A percentile compares a stretch with the other conserved stretches of the same genome.
These are phyloP conservation scores for Prasinococcaceae sp. DNA, from an alignment of 139 green algal species.

Conservation along the genomic window DNA sequence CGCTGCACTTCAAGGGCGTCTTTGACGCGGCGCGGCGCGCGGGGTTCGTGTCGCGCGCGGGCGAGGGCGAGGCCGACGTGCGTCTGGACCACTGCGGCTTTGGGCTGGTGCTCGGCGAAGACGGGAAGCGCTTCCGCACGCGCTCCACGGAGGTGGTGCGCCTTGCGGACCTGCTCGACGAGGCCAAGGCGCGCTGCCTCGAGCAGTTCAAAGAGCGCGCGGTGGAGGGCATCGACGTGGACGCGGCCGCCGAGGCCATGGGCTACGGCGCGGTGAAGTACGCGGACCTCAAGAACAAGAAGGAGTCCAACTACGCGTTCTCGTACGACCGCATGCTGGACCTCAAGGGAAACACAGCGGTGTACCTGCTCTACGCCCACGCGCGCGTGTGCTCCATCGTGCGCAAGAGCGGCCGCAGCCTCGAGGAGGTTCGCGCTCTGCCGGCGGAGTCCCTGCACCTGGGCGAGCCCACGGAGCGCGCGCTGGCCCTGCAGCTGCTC, in stretches of 20 bases:
- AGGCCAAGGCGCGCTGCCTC: slow-evolving; percentile 42
- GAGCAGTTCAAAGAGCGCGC: slow-evolving; percentile 11
- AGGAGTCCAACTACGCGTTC: slow-evolving; percentile 90
- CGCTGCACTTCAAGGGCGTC: slow-evolving; percentile 76
- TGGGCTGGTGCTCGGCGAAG: slow-evolving; percentile 87
- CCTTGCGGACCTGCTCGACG: slow-evolving; percentile 89
- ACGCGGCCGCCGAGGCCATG: slow-evolving; percentile 51
- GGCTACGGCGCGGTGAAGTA: slow-evolving; percentile 92
- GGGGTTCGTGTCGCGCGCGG: no score
- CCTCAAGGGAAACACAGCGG: slow-evolving; percentile 89
- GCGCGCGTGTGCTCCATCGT: slow-evolving; percentile 48
- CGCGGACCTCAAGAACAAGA: slow-evolving; percentile 88
- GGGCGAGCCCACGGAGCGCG: slow-evolving; percentile 9
- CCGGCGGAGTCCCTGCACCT: slow-evolving; percentile 1
- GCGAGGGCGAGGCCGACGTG: neutral
- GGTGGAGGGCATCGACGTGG: slow-evolving; percentile 46
- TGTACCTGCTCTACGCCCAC: slow-evolving; percentile 96
- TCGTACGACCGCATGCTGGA: slow-evolving; percentile 85
- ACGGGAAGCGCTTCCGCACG: slow-evolving; percentile 81
- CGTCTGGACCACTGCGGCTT: slow-evolving; percentile 83
- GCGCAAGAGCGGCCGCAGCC: slow-evolving; percentile 15
- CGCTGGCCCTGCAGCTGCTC: slow-evolving; percentile 10
- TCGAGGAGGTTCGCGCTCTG: slow-evolving; percentile 5
- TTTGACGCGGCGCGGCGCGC: slow-evolving; percentile 50
- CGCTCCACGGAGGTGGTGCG: slow-evolving; percentile 53